These are phyloP conservation scores for Adansonia madagascariensis DNA, from an alignment of 441 rosid genomes.

Conservation along the genomic window DNA sequence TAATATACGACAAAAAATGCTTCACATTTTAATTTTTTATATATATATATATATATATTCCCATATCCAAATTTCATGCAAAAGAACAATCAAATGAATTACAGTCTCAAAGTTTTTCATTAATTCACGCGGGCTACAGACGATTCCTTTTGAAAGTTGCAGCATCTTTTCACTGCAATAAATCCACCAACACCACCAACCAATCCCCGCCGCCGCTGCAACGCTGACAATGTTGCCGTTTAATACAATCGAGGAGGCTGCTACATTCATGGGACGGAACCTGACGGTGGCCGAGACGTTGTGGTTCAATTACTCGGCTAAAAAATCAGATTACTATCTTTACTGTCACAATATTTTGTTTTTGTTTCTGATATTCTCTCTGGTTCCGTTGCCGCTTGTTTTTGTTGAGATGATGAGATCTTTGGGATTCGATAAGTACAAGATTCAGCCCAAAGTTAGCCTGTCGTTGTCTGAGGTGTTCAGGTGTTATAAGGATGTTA, in stretches of 20 bases:
- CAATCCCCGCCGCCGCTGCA: slow-evolving; percentile 19
- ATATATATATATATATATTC: background rate
- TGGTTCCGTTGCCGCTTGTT: slow-evolving; percentile 73
- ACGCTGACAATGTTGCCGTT: slow-evolving; percentile 66
- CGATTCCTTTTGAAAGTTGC: slow-evolving; percentile 17
- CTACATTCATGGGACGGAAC: slow-evolving; percentile 72
- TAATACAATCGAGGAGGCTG: slow-evolving; percentile 60
- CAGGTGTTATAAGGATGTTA: slow-evolving; percentile 75
- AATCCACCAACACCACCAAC: slow-evolving; percentile 1
- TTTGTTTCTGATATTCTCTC: slow-evolving; percentile 65
- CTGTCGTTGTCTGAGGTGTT: slow-evolving; percentile 62
- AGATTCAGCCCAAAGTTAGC: slow-evolving; percentile 92
- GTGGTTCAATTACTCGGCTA: slow-evolving; percentile 87
- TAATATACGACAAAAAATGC: too few relatives aligned
- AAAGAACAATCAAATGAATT: background rate
- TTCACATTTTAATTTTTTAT: too few relatives aligned
- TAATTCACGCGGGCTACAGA: slow-evolving; percentile 3
- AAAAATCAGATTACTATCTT: slow-evolving; percentile 78
- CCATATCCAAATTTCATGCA: background rate
- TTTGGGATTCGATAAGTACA: slow-evolving; percentile 53
- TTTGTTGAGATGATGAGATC: slow-evolving; percentile 57
- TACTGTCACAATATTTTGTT: slow-evolving; percentile 83
- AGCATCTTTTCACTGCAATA: slow-evolving; percentile 31
- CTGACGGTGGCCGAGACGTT: slow-evolving; percentile 68
- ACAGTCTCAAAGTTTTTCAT: background rate